Conservation (phyloP, 2,329 filamentous ascomycete genomes). For the Fusarium sp. region DNA sequence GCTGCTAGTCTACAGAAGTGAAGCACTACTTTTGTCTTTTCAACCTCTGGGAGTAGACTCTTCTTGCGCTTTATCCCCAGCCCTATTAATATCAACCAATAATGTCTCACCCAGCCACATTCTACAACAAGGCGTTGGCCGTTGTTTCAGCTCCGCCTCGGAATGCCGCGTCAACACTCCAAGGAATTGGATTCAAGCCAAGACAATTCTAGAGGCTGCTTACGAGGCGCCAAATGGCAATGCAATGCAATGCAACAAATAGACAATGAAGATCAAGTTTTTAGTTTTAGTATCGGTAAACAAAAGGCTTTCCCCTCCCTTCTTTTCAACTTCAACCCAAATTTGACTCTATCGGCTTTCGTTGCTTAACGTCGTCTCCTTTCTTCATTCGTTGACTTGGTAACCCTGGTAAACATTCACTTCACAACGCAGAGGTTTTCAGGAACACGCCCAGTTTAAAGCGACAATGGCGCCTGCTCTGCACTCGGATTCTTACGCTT, state of each 20-base stretch:
- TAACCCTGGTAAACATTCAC: constrained; percentile 10
- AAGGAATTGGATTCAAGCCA: constrained; percentile 36
- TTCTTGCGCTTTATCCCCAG: constrained; percentile 5
- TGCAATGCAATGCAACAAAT: not conserved
- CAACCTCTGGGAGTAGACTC: not conserved
- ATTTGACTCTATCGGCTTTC: not conserved
- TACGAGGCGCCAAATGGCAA: constrained; percentile 35
- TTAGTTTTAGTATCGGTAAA: not conserved
- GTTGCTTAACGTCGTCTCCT: not conserved
- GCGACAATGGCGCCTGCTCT: constrained; percentile 37
- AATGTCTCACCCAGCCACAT: constrained; percentile 38
- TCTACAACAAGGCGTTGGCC: constrained; percentile 40
- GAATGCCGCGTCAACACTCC: constrained; percentile 46
- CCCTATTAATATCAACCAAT: constrained; percentile 45
- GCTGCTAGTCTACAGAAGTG: too few species aligned
- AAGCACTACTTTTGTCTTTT: not conserved
- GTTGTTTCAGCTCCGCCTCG: constrained; percentile 47
- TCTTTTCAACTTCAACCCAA: not conserved
- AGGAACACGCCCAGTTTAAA: not conserved
- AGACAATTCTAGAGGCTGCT: constrained; percentile 30
- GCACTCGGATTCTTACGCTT: constrained; percentile 31
- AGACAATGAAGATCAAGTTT: not conserved
- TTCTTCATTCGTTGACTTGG: constrained; percentile 20
- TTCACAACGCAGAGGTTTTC: not conserved
- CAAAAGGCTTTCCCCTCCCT: not conserved